These are phyloP conservation scores for Maudiozyma serrabonitensis DNA, from an alignment of 805 yeast genomes.

Conservation along the genomic window DNA sequence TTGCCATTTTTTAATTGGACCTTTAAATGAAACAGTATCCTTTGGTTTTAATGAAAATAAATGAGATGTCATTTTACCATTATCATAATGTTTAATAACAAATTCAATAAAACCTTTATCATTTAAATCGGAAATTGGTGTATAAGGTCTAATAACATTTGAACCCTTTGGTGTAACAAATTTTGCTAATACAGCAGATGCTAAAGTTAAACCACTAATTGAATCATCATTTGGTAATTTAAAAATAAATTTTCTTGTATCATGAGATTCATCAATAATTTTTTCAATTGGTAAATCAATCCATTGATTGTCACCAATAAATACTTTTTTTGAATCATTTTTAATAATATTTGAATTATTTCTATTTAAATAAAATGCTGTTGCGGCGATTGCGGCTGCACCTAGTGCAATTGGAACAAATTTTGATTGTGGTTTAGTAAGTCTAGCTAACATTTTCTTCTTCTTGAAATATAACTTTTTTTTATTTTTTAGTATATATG, in stretches of 20 bases:
- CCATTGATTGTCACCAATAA: conserved; percentile 61
- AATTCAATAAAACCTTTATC: conserved; percentile 68
- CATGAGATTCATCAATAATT: conserved; percentile 40
- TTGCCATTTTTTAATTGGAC: conserved; percentile 86
- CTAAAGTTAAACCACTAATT: conserved; percentile 65
- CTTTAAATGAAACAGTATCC: conserved; percentile 85
- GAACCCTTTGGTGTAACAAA: conserved; percentile 74
- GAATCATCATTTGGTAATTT: conserved; percentile 58
- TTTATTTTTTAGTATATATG: neutral
- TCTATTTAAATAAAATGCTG: conserved; percentile 13
- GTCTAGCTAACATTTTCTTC: conserved; percentile 17
- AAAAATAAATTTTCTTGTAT: conserved; percentile 62
- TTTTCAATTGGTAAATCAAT: conserved; percentile 49
- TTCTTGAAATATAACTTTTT: too few species aligned
- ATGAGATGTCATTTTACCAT: conserved; percentile 77
- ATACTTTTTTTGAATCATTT: conserved; percentile 32
- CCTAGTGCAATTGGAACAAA: conserved; percentile 36
- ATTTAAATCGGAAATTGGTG: conserved; percentile 70
- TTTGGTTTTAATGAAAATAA: conserved; percentile 58
- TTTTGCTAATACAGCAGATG: conserved; percentile 76
- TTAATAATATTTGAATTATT: conserved; percentile 14
- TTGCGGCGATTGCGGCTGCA: conserved; percentile 34
- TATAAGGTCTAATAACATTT: conserved; percentile 80
- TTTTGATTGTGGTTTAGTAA: conserved; percentile 14
- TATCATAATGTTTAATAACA: conserved; percentile 74